These are phyloP conservation scores for Colletotrichum coccodes DNA, from an alignment of 2,329 filamentous ascomycete species.

Conservation along the genomic window DNA sequence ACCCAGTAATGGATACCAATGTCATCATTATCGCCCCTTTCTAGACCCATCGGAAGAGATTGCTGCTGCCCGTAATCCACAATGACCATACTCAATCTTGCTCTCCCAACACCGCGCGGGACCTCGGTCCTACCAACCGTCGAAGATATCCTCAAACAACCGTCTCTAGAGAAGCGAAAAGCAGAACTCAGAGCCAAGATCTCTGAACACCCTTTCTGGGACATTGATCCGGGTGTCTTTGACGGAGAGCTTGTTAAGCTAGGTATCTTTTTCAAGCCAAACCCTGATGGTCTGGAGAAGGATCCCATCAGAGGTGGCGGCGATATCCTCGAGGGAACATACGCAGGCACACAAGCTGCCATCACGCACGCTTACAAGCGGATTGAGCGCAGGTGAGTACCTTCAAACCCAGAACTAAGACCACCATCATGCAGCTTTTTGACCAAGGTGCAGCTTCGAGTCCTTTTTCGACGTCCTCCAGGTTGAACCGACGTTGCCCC, in stretches of 20 bases:
- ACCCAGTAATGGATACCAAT: too few species aligned
- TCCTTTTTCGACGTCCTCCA: constrained; percentile 47
- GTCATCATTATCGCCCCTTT: too few species aligned
- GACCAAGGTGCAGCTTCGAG: constrained; percentile 38
- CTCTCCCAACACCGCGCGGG: background rate
- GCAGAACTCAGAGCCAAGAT: constrained; percentile 38
- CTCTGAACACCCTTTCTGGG: constrained; percentile 40
- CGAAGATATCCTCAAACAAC: constrained; percentile 41
- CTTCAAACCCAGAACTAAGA: too few species aligned
- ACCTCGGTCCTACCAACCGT: background rate
- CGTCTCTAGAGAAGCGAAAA: constrained; percentile 38
- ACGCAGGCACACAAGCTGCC: constrained; percentile 46
- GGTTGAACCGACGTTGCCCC: constrained; percentile 45
- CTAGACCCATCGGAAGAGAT: too few species aligned
- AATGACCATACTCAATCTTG: constrained; percentile 1
- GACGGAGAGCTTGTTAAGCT: constrained; percentile 43
- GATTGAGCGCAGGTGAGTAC: constrained; percentile 45
- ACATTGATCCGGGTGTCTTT: constrained; percentile 47
- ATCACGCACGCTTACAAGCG: constrained; percentile 46
- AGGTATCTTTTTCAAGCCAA: constrained; percentile 40
- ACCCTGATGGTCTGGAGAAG: constrained; percentile 36
- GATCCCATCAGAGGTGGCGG: constrained; percentile 38
- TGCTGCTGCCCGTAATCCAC: background rate
- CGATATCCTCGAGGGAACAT: constrained; percentile 44
- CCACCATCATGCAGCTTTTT: too few species aligned